Percentiles rank a stretch among this genome's conserved stretches.
Evolutionary conservation across 192 early-diverging fungal genomes (phyloP).

Genomic region (Coemansia sp.): DNA sequence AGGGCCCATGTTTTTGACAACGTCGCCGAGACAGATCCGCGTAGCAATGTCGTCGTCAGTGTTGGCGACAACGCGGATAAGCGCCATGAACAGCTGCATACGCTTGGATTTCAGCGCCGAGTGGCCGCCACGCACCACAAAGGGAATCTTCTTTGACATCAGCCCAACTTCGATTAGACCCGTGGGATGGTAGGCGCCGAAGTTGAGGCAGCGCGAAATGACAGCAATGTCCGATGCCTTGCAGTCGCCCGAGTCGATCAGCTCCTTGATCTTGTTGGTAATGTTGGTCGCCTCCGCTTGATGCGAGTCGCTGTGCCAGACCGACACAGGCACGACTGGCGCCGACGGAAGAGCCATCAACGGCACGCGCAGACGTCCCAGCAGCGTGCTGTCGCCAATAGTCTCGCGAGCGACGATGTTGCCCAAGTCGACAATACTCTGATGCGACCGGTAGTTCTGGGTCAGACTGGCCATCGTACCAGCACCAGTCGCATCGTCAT

Average conservation of each 20-base stretch:
- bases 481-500: neutral
- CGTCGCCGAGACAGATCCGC: slow-evolving; percentile 28
- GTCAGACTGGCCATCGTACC: slow-evolving; percentile 47
- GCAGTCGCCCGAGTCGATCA: slow-evolving; percentile 65
- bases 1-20: slow-evolving; percentile 30
- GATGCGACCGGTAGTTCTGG: slow-evolving; percentile 52
- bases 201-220: slow-evolving; percentile 63
- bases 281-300: slow-evolving; percentile 63
- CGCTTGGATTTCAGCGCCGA: slow-evolving; percentile 43
- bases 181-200: slow-evolving; percentile 57
- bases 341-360: slow-evolving; percentile 21
- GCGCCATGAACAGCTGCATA: slow-evolving; percentile 46
- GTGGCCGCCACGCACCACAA: slow-evolving; percentile 44
- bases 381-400: slow-evolving; percentile 20
- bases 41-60: slow-evolving; percentile 37
- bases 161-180: slow-evolving; percentile 62
- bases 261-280: slow-evolving; percentile 21
- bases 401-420: slow-evolving; percentile 53
- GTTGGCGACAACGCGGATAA: slow-evolving; percentile 40
- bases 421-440: slow-evolving; percentile 54
- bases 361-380: slow-evolving; percentile 41
- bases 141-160: slow-evolving; percentile 45
- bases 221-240: slow-evolving; percentile 69
- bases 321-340: slow-evolving; percentile 45
- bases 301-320: slow-evolving; percentile 60